Evolutionary conservation across 306 rosid genomes (phyloP).

Genomic region (Arachis stenosperma): DNA sequence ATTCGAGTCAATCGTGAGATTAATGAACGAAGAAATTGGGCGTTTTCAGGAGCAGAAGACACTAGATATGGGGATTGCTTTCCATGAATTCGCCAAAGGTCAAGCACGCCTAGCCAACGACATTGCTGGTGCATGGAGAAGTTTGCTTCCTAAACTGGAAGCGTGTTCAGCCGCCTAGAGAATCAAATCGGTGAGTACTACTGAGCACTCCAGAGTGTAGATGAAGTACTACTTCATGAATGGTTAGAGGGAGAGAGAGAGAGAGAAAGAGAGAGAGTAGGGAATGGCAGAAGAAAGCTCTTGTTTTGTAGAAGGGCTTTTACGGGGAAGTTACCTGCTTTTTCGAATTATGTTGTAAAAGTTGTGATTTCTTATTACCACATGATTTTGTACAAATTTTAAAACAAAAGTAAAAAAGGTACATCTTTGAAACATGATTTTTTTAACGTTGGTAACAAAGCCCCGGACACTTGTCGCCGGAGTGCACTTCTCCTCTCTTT

Average conservation of each 20-base stretch:
- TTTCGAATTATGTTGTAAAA: constrained; percentile 48
- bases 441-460: neutral
- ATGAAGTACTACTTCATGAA: constrained; percentile 23
- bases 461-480: neutral
- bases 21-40: constrained; percentile 87
- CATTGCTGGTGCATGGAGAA: constrained; percentile 92
- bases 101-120: constrained; percentile 89
- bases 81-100: constrained; percentile 95
- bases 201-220: constrained; percentile 13
- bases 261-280: neutral
- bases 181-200: constrained; percentile 28
- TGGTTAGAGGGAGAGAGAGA: neutral
- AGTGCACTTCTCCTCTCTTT: neutral
- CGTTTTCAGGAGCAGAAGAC: constrained; percentile 96
- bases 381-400: constrained; percentile 56
- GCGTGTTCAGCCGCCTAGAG: constrained; percentile 56
- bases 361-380: constrained; percentile 38
- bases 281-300: constrained; percentile 42
- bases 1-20: constrained; percentile 75
- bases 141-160: constrained; percentile 96
- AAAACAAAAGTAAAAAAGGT: constrained; percentile 37
- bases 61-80: constrained; percentile 84
- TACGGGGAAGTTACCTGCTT: constrained; percentile 40
- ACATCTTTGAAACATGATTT: constrained; percentile 23
- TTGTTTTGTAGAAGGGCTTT: constrained; percentile 43